phyloP scores from a whole-genome alignment of 2,329 filamentous ascomycete genomes.

The Dactylellina haptotyla region DNA sequence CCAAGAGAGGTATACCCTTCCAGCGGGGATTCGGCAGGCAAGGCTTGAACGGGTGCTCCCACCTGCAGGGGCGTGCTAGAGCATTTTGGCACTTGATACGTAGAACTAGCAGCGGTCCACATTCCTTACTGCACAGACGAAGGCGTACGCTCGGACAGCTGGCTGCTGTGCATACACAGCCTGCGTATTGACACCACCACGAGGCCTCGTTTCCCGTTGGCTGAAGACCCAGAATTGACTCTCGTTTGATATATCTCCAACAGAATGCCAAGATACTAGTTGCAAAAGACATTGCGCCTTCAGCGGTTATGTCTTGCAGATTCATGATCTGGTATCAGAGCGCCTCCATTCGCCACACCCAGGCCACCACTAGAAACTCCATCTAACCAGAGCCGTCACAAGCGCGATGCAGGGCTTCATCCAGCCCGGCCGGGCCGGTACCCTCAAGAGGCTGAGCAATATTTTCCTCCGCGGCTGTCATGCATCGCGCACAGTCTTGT shows the following conservation, averaged over 20 bases:
- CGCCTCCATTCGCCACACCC: conserved; percentile 41
- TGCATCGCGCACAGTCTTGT: conserved; percentile 19
- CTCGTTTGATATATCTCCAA: conserved; percentile 26
- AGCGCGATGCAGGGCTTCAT: background rate
- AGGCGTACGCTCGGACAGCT: conserved; percentile 23
- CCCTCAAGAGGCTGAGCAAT: conserved; percentile 30
- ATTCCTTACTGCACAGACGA: conserved; percentile 37
- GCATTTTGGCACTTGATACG: conserved; percentile 23
- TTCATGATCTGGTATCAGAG: conserved; percentile 25
- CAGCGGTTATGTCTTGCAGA: conserved; percentile 47
- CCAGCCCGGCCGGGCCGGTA: background rate
- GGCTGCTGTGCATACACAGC: conserved; percentile 6
- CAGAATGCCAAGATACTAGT: conserved; percentile 2
- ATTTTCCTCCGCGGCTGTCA: background rate
- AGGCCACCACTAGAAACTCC: conserved; percentile 17
- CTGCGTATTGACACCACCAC: background rate
- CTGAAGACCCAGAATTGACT: conserved; percentile 3
- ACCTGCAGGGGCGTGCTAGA: conserved; percentile 36
- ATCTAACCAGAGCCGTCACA: conserved; percentile 26
- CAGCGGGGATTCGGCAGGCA: conserved; percentile 43
- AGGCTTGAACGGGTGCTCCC: conserved; percentile 52
- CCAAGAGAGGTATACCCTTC: conserved; percentile 49
- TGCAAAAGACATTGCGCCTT: conserved; percentile 34
- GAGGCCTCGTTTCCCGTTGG: conserved; percentile 32
- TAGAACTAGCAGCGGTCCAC: conserved; percentile 25